phyloP scores from a whole-genome alignment of 306 rosid species.

The Prunus kanzakura region DNA sequence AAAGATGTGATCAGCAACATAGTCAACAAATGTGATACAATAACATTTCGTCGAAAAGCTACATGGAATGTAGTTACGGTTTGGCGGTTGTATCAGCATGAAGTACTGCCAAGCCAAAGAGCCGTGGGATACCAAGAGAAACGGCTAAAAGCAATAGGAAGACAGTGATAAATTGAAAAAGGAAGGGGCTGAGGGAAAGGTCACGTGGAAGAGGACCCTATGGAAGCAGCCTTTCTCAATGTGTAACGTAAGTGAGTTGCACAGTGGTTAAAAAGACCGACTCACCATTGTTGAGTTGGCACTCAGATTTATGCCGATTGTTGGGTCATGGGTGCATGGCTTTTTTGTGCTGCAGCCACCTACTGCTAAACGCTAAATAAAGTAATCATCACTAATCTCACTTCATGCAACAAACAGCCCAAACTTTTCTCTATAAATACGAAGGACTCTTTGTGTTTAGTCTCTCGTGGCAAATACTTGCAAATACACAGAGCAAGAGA shows the following conservation, averaged over 20 bases:
- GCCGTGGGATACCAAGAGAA: neutral
- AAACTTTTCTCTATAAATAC: conserved; percentile 42
- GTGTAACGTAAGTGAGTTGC: conserved; percentile 29
- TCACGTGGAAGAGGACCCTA: conserved; percentile 21
- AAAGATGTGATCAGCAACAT: neutral
- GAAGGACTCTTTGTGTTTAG: conserved; percentile 3
- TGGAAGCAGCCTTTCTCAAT: conserved; percentile 20
- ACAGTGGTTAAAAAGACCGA: conserved; percentile 6
- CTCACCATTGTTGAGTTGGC: neutral
- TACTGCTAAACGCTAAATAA: conserved; percentile 17
- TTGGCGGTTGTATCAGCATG: conserved; percentile 20
- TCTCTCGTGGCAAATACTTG: neutral
- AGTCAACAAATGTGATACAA: neutral
- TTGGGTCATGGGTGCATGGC: conserved; percentile 28
- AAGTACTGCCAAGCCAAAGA: neutral
- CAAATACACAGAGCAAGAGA: neutral
- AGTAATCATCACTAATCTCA: conserved; percentile 21
- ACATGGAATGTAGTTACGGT: neutral
- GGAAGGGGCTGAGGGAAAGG: neutral
- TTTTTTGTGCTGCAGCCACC: conserved; percentile 28
- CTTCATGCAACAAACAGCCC: conserved; percentile 29
- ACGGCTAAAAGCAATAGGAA: conserved; percentile 4
- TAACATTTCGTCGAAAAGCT: neutral
- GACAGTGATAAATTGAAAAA: neutral
- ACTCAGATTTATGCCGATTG: neutral